Evolutionary conservation across 2,329 filamentous ascomycete species (phyloP).

Genomic region (Dothiorella sarmentorum): DNA sequence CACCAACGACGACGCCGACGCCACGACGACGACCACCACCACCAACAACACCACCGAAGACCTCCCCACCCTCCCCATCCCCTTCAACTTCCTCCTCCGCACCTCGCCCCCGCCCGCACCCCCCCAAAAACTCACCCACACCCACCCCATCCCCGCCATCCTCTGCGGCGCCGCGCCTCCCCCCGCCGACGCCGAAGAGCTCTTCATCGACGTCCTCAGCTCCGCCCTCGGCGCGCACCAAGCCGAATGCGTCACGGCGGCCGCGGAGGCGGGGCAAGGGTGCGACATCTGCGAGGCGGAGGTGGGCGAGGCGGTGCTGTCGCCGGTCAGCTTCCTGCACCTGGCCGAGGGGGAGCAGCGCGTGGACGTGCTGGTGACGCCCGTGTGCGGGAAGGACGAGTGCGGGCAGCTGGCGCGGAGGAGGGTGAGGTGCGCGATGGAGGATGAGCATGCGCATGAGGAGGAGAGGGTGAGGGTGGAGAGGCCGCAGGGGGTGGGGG

Average conservation of each 20-base stretch:
- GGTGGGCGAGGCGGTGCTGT: background rate
- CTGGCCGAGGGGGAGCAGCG: background rate
- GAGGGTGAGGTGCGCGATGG: conserved; percentile 28
- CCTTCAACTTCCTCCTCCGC: conserved; percentile 13
- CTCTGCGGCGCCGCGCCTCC: conserved; percentile 1
- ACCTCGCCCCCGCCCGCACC: background rate
- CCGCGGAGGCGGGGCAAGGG: background rate
- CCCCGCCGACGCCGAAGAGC: background rate
- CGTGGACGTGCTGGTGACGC: conserved; percentile 14
- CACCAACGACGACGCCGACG: background rate
- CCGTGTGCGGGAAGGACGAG: background rate
- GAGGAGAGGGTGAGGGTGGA: background rate
- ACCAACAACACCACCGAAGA: background rate
- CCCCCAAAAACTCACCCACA: background rate
- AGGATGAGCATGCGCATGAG: conserved; percentile 1
- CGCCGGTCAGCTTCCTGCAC: conserved; percentile 12
- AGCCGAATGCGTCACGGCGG: background rate
- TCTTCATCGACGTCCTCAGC: conserved; percentile 2
- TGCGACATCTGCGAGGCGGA: conserved; percentile 5
- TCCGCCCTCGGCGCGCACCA: background rate
- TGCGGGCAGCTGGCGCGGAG: background rate
- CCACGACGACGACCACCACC: background rate
- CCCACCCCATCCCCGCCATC: background rate
- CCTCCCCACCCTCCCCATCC: background rate
- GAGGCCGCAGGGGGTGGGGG: background rate